Base-by-base conservation (phyloP, 208 protist genomes). In the Acanthamoeba castellanii region DNA sequence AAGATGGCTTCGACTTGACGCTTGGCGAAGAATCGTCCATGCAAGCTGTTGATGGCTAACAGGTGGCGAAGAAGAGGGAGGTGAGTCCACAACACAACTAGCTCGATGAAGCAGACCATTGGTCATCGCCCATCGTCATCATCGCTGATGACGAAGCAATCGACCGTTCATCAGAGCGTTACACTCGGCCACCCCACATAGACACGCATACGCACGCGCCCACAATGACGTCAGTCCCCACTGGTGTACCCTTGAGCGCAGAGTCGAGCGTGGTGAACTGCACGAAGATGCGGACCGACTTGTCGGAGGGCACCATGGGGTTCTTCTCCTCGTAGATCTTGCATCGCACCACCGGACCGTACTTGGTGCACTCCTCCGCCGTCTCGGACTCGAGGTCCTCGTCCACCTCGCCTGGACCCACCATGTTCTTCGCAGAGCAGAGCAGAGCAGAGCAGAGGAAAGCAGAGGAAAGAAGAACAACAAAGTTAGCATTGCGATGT, bases 371-470 rank as follows among this genome's bases (percentile, higher is more conserved):
- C 90, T 95, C 94, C 47, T 95, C 94, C 22, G 68, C 55, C 11
- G 93, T 93, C 88, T 95, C 94, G 1, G 37, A 30, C 64, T 94
- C 70, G 18, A 95, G 52, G 25, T 95, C 61, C 34, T 95, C 94
- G 50, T 95, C 94, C n/a, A 95, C 94, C n/a, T 95, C 94, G n/a
- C 94, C 94, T 57, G 94, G 94, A 0, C 94, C 94, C 11, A 95
- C 94, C 87, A 95, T 94, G 94, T 95, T 95, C 94, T 95, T 45
- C 42, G n/a, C 25, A 22, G 18, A 16, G 42, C 37, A 7, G 2
- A 81, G 37, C 0, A 81, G 72, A 34, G n/a, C n/a, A n/a, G n/a
- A n/a, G n/a, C n/a, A n/a, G n/a, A n/a, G n/a, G n/a, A n/a, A n/a
- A n/a, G n/a, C n/a, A n/a, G n/a, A n/a, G n/a, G n/a, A n/a, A n/a